Evolutionary conservation across 352 stramenopile species (phyloP).

Genomic region (Globisporangium radiosum): DNA sequence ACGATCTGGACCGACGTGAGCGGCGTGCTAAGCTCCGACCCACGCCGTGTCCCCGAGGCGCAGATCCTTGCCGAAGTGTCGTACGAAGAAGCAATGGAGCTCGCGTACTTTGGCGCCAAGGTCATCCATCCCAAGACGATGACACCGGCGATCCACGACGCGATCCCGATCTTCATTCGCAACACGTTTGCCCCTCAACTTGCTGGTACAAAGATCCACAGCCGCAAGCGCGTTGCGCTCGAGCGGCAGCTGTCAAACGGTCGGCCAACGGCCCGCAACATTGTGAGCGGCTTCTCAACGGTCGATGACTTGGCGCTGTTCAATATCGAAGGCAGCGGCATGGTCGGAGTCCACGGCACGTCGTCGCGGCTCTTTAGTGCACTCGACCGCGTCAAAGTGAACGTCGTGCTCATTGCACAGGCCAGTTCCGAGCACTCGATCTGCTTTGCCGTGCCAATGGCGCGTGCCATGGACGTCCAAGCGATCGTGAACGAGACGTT

Average conservation of each 20-base stretch:
- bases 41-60: conserved; percentile 90
- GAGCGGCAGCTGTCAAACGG: conserved; percentile 58
- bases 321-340: conserved; percentile 94
- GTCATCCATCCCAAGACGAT: conserved; percentile 97
- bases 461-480: conserved; percentile 57
- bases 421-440: conserved; percentile 94
- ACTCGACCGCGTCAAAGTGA: conserved; percentile 89
- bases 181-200: conserved; percentile 94
- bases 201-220: conserved; percentile 73
- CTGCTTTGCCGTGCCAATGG: conserved; percentile 90
- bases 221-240: conserved; percentile 51
- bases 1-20: conserved; percentile 98
- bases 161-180: conserved; percentile 96
- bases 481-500: conserved; percentile 77
- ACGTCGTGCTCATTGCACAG: conserved; percentile 93
- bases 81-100: conserved; percentile 98
- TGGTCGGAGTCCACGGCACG: conserved; percentile 93
- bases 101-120: conserved; percentile 98
- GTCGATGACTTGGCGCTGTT: conserved; percentile 94
- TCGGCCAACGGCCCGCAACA: conserved; percentile 48
- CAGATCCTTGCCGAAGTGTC: conserved; percentile 88
- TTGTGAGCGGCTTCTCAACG: conserved; percentile 88
- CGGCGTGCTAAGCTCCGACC: conserved; percentile 93
- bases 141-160: conserved; percentile 81
- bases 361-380: conserved; percentile 90